Conservation (phyloP, 495 filamentous ascomycete species). For the Lophiostoma macrostomum region DNA sequence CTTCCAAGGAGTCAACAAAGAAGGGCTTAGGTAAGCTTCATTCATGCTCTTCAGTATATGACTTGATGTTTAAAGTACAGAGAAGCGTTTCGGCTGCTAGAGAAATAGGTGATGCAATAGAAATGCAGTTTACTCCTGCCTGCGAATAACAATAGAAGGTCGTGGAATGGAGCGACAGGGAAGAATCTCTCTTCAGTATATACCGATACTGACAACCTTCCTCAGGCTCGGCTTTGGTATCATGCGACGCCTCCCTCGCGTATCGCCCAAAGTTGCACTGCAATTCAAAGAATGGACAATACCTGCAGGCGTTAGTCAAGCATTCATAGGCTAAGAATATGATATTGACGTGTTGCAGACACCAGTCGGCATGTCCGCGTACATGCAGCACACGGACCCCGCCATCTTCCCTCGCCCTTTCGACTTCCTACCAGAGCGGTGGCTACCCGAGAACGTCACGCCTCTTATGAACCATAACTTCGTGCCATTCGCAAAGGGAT, state of each 20-base stretch:
- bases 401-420: slow-evolving; percentile 13
- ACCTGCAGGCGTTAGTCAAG: slow-evolving; percentile 8
- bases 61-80: no score
- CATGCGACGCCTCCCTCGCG: slow-evolving; percentile 44
- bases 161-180: no score
- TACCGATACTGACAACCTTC: background rate
- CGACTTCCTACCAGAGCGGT: slow-evolving; percentile 29
- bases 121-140: no score
- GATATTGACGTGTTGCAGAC: background rate
- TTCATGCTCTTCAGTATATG: no score
- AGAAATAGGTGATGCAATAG: no score
- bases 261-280: slow-evolving; percentile 45
- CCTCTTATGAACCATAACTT: slow-evolving; percentile 38
- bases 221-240: slow-evolving; percentile 44
- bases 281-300: slow-evolving; percentile 33
- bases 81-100: no score
- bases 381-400: slow-evolving; percentile 16
- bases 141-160: no score
- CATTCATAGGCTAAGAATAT: background rate
- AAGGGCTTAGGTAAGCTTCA: slow-evolving; percentile 45
- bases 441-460: slow-evolving; percentile 10
- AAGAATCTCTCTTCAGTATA: no score
- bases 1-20: slow-evolving; percentile 42
- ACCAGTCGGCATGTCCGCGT: slow-evolving; percentile 26
- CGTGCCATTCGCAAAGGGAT: slow-evolving; percentile 48